Percentiles rank a stretch among this genome's conserved stretches.
Conservation (phyloP, 1,284 basidiomycete species). For the Kalmanozyma brasiliensis region DNA sequence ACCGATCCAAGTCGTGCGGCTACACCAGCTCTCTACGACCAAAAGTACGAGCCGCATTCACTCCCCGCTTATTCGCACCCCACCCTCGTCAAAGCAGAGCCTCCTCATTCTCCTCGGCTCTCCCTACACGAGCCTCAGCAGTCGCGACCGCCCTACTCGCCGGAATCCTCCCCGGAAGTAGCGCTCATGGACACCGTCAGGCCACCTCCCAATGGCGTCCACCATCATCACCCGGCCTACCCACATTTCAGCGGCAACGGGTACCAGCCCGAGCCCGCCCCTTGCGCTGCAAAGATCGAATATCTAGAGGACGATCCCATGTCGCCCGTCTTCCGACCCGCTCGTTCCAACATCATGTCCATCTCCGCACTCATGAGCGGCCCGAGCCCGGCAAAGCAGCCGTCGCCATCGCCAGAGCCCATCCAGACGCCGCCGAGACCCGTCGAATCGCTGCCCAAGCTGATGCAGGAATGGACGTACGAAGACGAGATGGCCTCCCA, state of each 20-base stretch:
- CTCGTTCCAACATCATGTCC: conserved; percentile 47
- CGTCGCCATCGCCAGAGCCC: conserved; percentile 19
- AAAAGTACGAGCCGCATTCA: neutral
- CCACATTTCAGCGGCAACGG: conserved; percentile 2
- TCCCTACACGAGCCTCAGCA: conserved; percentile 3
- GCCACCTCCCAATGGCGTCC: conserved; percentile 2
- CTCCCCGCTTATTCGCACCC: neutral
- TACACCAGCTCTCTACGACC: neutral
- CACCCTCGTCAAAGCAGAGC: conserved; percentile 25
- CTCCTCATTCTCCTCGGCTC: conserved; percentile 21
- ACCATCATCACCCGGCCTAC: neutral
- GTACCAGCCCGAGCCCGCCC: neutral
- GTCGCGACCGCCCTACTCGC: conserved; percentile 18
- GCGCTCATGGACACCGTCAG: conserved; percentile 29
- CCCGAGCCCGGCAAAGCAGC: conserved; percentile 19
- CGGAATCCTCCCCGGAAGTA: conserved; percentile 44
- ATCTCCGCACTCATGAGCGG: conserved; percentile 48
- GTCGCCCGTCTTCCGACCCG: conserved; percentile 33
- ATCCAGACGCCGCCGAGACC: conserved; percentile 17
- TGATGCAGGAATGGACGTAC: conserved; percentile 36
- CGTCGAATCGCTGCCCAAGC: neutral
- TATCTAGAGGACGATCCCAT: conserved; percentile 22
- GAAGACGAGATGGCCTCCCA: conserved; percentile 41
- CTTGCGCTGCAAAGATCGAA: conserved; percentile 15
- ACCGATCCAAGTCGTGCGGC: conserved; percentile 9